Percentiles rank a stretch among this genome's conserved stretches.
These are phyloP conservation scores for Mucor velutinosus DNA, from an alignment of 371 early-diverging fungal genomes.

Conservation along the genomic window DNA sequence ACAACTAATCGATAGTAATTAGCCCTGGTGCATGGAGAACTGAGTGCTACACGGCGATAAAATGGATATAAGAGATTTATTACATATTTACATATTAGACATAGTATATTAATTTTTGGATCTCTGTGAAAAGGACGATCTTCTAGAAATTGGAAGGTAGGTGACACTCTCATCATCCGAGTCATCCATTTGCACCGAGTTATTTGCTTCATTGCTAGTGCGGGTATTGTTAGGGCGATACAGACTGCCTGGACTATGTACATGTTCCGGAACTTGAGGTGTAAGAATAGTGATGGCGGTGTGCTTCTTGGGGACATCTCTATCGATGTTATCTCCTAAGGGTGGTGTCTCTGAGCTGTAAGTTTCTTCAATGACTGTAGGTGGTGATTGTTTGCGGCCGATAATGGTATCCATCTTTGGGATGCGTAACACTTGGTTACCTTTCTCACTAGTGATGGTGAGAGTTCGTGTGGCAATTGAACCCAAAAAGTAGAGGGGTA, in stretches of 20 bases:
- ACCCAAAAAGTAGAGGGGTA: slow-evolving; percentile 65
- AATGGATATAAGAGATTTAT: background rate
- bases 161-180: background rate
- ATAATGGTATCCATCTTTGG: slow-evolving; percentile 14
- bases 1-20: too few relatives aligned
- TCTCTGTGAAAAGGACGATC: background rate
- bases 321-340: background rate
- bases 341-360: background rate
- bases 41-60: too few relatives aligned
- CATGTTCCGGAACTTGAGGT: slow-evolving; percentile 12
- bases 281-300: slow-evolving; percentile 37
- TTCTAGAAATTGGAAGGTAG: background rate
- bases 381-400: background rate
- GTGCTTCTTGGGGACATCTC: slow-evolving; percentile 12
- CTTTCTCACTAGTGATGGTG: slow-evolving; percentile 27
- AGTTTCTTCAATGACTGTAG: background rate
- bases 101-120: background rate
- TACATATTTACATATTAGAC: too few relatives aligned
- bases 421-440: slow-evolving; percentile 8
- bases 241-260: background rate
- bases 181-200: background rate
- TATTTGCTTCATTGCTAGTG: background rate
- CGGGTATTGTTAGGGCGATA: background rate
- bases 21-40: too few relatives aligned
- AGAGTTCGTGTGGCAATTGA: slow-evolving; percentile 36